These are phyloP conservation scores for Cladophialophora carrionii DNA, from an alignment of 2,329 filamentous ascomycete genomes.

Conservation along the genomic window DNA sequence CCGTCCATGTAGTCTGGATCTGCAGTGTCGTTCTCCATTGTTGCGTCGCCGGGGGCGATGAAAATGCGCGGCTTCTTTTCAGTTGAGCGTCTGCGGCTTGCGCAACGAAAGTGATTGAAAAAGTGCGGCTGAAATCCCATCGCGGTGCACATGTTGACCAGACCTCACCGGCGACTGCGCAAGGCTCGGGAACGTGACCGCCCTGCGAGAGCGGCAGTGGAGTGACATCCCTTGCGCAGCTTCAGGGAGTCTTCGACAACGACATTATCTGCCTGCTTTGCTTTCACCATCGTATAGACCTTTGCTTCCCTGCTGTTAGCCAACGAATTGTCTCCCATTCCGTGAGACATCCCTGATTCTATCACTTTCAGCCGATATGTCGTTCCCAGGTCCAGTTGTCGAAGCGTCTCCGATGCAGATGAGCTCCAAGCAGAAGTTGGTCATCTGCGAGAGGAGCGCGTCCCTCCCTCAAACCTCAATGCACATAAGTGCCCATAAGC, in stretches of 20 bases:
- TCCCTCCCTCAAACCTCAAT: neutral
- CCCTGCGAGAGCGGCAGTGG: neutral
- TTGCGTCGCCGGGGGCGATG: neutral
- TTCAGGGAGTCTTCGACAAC: neutral
- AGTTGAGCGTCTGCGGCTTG: neutral
- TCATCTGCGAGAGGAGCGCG: neutral
- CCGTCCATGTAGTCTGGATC: neutral
- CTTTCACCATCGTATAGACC: neutral
- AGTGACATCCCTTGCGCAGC: neutral
- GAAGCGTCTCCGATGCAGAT: neutral
- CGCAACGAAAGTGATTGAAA: neutral
- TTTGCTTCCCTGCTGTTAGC: neutral
- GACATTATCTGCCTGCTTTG: neutral
- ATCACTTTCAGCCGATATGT: neutral
- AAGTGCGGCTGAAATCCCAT: neutral
- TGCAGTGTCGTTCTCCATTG: constrained; percentile 3
- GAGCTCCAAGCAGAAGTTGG: neutral
- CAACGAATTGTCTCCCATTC: neutral
- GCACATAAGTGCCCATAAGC: neutral
- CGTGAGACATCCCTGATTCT: neutral
- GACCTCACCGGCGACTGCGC: neutral
- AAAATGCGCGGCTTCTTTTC: neutral
- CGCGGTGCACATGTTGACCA: neutral
- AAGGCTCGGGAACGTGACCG: neutral
- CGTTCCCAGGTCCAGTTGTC: neutral